Percentiles rank a stretch among this genome's conserved stretches.
phyloP scores from a whole-genome alignment of 1,139 yeast genomes.

The Dujonia santamariae region DNA sequence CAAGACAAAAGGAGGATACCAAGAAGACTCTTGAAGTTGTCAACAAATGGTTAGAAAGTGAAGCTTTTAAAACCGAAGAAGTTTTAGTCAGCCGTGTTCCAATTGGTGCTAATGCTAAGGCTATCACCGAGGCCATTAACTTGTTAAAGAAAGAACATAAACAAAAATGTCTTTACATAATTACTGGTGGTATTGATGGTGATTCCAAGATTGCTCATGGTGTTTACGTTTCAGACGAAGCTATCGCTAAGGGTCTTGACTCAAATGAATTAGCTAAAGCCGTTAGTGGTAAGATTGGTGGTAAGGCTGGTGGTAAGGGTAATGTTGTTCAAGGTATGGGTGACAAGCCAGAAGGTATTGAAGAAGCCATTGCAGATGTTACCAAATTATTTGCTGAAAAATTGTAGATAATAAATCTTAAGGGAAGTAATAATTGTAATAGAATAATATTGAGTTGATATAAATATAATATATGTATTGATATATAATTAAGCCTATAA shows the following conservation, averaged over 20 bases:
- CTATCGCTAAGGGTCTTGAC: slow-evolving; percentile 66
- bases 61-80: slow-evolving; percentile 33
- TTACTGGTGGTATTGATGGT: slow-evolving; percentile 61
- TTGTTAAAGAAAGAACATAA: slow-evolving; percentile 75
- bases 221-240: slow-evolving; percentile 76
- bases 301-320: slow-evolving; percentile 98
- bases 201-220: slow-evolving; percentile 91
- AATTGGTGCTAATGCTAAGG: slow-evolving; percentile 86
- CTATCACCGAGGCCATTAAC: slow-evolving; percentile 88
- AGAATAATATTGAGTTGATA: too few relatives aligned
- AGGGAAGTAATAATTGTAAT: background rate
- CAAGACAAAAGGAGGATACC: slow-evolving; percentile 82
- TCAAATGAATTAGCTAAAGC: slow-evolving; percentile 73
- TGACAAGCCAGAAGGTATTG: slow-evolving; percentile 67
- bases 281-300: slow-evolving; percentile 79
- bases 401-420: slow-evolving; percentile 25
- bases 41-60: slow-evolving; percentile 55
- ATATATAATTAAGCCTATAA: too few relatives aligned
- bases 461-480: background rate
- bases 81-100: slow-evolving; percentile 66
- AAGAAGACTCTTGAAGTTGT: slow-evolving; percentile 82
- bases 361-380: slow-evolving; percentile 70
- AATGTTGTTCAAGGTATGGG: slow-evolving; percentile 97
- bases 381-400: slow-evolving; percentile 57
- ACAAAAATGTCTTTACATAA: slow-evolving; percentile 75